Base-by-base conservation (phyloP, 83 land plant species). In the Isoetes engelmannii region DNA sequence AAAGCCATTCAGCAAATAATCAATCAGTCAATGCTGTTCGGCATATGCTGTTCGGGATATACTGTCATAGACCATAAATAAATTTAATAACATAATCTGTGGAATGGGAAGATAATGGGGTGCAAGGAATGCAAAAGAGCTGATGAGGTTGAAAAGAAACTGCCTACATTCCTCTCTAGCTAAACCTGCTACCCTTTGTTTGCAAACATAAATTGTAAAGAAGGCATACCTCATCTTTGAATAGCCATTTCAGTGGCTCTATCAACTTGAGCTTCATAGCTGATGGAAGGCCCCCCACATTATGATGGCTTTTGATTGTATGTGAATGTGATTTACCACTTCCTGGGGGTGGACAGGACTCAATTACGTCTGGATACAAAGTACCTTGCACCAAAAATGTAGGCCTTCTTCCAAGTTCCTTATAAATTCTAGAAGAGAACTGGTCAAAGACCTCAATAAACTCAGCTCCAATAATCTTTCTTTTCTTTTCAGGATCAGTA, bases 261-360 rank as follows among this genome's bases (percentile, higher is more conserved):
- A 87, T 80, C 46, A 87, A 84, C 79, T 84, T 85, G 69, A 90
- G 65, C 62, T 87, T 76, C 92, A 90, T 87, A 54, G 79, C 83
- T 69, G 80, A 69, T 50, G 89, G 89, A 47, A 87, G 86, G 20
- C 96, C 96, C 44, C 96, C 96, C 67, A 87, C 96, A 77, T 90
- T 90, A 54, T 90, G 96, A 69, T 90, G 99, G 65, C 99, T 94
- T 74, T 94, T 94, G 69, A 94, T 94, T 44, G 99, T 94, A 75
- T 94, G 99, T 15, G 99, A 94, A 75, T 90, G 98, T n/a, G 76
- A 81, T 67, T 84, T 87, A 70, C 98, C 96, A 79, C 87, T 86
- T 66, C 99, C 99, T 44, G 97, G 99, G 13, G 99, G 99, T 65
- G 99, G 99, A 61, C 99, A 94, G 5, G 96, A 94, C 74, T 94